Evolutionary conservation across 148 eudicot species (phyloP).

Genomic region (Chenopodium album): DNA sequence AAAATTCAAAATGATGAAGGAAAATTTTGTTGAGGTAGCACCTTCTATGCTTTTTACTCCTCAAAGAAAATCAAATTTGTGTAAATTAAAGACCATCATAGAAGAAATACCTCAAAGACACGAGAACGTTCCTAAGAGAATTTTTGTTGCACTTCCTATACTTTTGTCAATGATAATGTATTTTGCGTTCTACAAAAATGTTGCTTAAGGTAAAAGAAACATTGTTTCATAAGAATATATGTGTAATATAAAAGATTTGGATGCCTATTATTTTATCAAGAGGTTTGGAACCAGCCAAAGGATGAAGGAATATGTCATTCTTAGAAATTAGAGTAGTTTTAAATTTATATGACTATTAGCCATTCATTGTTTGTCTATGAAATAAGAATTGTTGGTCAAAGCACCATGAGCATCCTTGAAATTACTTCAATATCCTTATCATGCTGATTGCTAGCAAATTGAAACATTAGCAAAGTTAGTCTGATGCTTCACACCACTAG

Average conservation of each 20-base stretch:
- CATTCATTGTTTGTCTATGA: background rate
- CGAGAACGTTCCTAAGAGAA: constrained; percentile 19
- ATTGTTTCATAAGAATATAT: background rate
- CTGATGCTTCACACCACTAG: too few relatives aligned
- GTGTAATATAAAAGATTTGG: background rate
- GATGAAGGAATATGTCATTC: background rate
- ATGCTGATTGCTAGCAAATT: too few relatives aligned
- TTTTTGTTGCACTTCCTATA: constrained; percentile 32
- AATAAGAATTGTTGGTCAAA: too few relatives aligned
- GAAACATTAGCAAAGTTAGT: too few relatives aligned
- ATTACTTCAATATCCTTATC: too few relatives aligned
- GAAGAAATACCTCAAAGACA: constrained; percentile 35
- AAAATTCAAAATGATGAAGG: constrained; percentile 12
- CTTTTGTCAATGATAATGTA: constrained; percentile 35
- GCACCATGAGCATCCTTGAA: too few relatives aligned
- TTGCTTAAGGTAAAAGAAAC: background rate
- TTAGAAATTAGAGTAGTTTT: background rate
- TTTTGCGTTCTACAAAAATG: constrained; percentile 18
- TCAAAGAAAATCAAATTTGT: constrained; percentile 25
- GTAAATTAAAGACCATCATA: constrained; percentile 40
- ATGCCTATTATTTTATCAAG: too few relatives aligned
- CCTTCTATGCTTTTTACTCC: constrained; percentile 38
- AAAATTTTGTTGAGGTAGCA: constrained; percentile 38
- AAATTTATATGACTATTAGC: background rate
- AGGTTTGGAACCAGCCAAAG: background rate